Percentiles rank a stretch among this genome's conserved stretches.
phyloP scores from a whole-genome alignment of 208 protist genomes.

The Crithidia bombi region DNA sequence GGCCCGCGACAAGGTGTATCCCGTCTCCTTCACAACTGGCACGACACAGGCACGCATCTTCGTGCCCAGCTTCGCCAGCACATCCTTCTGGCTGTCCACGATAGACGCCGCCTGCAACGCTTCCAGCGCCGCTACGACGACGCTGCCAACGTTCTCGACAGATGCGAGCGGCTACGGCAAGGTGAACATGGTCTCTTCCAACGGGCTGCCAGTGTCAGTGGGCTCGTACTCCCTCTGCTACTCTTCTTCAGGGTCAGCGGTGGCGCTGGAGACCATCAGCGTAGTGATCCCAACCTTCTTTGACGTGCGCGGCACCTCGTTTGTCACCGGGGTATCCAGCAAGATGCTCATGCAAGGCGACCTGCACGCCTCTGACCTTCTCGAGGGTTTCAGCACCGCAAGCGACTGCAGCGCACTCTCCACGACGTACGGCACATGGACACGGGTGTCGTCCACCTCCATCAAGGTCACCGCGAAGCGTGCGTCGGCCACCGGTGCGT shows the following conservation, averaged over 20 bases:
- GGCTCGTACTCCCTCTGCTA: constrained; percentile 57
- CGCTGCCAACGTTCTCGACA: constrained; percentile 21
- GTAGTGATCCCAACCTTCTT: constrained; percentile 35
- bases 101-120: neutral
- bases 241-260: neutral
- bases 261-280: neutral
- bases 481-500: constrained; percentile 16
- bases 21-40: constrained; percentile 46
- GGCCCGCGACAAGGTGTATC: constrained; percentile 43
- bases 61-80: constrained; percentile 11
- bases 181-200: constrained; percentile 30
- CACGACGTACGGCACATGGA: constrained; percentile 50
- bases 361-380: constrained; percentile 34
- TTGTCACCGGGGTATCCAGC: constrained; percentile 44
- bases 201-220: constrained; percentile 28
- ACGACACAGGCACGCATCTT: constrained; percentile 13
- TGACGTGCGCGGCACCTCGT: constrained; percentile 39
- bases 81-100: constrained; percentile 34
- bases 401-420: constrained; percentile 33
- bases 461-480: constrained; percentile 42
- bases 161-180: constrained; percentile 45
- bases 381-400: constrained; percentile 56
- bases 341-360: constrained; percentile 46
- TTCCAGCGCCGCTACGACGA: neutral
- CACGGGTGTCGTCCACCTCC: constrained; percentile 16